phyloP scores from a whole-genome alignment of 148 eudicot species.

The Suaeda aralocaspica region DNA sequence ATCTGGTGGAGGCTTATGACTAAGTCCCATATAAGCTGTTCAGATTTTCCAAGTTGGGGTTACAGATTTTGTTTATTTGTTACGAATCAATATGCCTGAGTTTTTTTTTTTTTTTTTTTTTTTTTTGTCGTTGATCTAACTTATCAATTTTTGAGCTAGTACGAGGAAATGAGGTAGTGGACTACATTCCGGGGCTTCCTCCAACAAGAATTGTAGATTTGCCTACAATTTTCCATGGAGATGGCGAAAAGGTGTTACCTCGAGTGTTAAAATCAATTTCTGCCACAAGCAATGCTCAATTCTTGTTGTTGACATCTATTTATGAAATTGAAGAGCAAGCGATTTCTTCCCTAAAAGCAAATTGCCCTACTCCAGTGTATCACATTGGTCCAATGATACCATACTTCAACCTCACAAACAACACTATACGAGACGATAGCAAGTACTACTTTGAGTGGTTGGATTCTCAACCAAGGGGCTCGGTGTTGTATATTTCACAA shows the following conservation, averaged over 20 bases:
- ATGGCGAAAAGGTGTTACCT: constrained; percentile 15
- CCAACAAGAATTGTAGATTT: constrained; percentile 47
- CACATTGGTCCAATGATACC: constrained; percentile 56
- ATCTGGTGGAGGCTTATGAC: no score
- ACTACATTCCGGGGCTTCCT: constrained; percentile 65
- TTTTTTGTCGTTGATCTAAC: background rate
- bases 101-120: background rate
- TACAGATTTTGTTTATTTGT: no score
- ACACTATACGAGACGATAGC: background rate
- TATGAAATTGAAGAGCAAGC: constrained; percentile 46
- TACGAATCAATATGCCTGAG: no score
- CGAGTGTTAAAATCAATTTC: constrained; percentile 23
- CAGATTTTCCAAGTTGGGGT: no score
- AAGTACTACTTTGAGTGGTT: constrained; percentile 32
- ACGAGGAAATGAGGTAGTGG: constrained; percentile 41
- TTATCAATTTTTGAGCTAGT: constrained; percentile 10
- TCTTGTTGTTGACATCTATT: constrained; percentile 37
- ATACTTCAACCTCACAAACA: constrained; percentile 18
- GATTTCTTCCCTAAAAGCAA: constrained; percentile 36
- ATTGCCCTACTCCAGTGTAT: constrained; percentile 34
- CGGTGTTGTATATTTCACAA: constrained; percentile 55
- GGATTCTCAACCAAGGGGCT: constrained; percentile 30
- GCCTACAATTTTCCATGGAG: constrained; percentile 41
- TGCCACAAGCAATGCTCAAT: constrained; percentile 37
- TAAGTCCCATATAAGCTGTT: no score